A percentile compares a stretch with the other conserved stretches of the same genome.
phyloP scores from a whole-genome alignment of 148 eudicot genomes.

The Chenopodium album region DNA sequence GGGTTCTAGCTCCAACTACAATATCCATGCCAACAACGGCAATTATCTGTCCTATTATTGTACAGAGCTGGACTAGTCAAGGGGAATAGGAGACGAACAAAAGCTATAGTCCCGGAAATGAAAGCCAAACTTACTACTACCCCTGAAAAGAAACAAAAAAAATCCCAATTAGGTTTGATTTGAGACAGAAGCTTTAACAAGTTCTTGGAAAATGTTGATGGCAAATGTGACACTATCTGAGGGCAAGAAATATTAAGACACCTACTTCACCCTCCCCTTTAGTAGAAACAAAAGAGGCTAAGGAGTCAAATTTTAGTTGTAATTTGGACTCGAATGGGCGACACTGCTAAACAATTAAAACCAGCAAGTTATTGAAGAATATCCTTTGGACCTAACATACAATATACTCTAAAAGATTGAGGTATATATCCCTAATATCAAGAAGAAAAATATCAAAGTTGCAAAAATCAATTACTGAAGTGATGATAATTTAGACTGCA shows the following conservation, averaged over 20 bases:
- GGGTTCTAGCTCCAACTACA: constrained; percentile 51
- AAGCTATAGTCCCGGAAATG: constrained; percentile 53
- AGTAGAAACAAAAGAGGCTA: not conserved
- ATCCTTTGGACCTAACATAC: not conserved
- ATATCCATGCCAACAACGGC: constrained; percentile 79
- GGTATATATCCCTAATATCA: not conserved
- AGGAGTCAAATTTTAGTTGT: not conserved
- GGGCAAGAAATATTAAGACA: not conserved
- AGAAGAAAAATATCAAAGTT: not conserved
- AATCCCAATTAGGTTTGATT: not conserved
- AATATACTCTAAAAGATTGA: not conserved
- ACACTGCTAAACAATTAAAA: not conserved
- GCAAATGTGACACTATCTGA: not conserved
- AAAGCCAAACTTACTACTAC: constrained; percentile 44
- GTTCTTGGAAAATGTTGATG: not conserved
- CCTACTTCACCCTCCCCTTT: not conserved
- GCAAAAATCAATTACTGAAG: not conserved
- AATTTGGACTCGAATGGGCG: not conserved
- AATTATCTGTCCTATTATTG: constrained; percentile 47
- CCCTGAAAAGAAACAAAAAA: constrained; percentile 42
- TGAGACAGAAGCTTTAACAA: not conserved
- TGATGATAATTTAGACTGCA: not conserved
- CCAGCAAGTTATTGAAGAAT: not conserved
- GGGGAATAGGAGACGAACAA: constrained; percentile 60
- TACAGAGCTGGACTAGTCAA: constrained; percentile 56